Evolutionary conservation across 2,329 filamentous ascomycete species (phyloP), one percentile per base, ranked within the genome.

Genomic region (Penicillium sp.): DNA sequence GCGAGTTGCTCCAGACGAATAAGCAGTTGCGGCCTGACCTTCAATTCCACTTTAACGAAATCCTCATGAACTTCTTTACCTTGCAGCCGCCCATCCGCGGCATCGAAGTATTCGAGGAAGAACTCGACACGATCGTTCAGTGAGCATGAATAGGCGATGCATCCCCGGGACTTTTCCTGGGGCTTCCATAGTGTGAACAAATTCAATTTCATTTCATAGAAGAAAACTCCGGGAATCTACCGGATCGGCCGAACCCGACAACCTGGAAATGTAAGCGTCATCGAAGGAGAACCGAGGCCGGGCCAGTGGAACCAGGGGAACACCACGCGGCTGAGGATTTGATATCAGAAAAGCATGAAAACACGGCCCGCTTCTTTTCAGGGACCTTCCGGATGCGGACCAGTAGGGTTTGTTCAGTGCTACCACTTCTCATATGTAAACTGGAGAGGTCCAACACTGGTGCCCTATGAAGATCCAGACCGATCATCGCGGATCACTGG

Each of bases 21-120:
- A 62, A 63, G 32, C 51, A 54, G 33, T 54, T 68, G 7, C 62
- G 54, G 12, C 50, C 54, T 4, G 57, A 63, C 13, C 49, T 66
- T 4, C 62, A 62, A 27, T 65, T 65, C 31, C 57, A 60, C 4
- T 67, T 65, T 44, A 61, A 60, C 39, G 65, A 68, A 39, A 56
- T 63, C 33, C 39, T 67, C 6, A 54, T 67, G 43, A 59, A 55
- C 27, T 60, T 60, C 33, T 44, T 68, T 30, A 62, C 60, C 47
- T 44, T 66, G 14, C 51, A 44, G 2, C 31, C 45, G 6, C 60
- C 61, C 6, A 50, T 64, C 22, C 50, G 56, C 6, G 58, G 59
- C 5, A 48, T 65, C 26, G 54, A 56, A 22, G 42, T 40, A 3
- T 66, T 67, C 35, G 57, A 66, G 41, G 41, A 49, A 30, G 57